Evolutionary conservation across 345 rosid genomes (phyloP), one percentile per base, ranked within the genome.

Genomic region (Aurinia saxatilis): DNA sequence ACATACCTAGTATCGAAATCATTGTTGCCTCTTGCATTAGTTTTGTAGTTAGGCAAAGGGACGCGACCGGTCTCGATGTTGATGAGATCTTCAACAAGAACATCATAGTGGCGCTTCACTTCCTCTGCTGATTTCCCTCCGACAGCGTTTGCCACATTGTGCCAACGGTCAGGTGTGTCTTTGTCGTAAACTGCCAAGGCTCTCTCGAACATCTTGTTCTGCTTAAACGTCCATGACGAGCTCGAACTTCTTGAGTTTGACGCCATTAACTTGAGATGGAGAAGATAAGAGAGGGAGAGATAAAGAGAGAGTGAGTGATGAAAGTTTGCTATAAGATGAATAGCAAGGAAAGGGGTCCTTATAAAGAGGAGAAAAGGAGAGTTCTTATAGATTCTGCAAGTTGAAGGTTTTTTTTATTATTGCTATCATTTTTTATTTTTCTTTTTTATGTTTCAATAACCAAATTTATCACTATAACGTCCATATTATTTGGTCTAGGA

Each of bases 81-180:
- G 65, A 71, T 75, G 70, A 89, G 78, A 72, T 93, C 99, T 37
- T 77, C 75, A 58, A 93, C 90, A 19, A 93, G 90, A 48, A 73
- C 68, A 49, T 89, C 97, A 62, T 89, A 93, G 70, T 90, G 95
- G 75, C 79, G 79, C 77, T 81, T 87, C 8, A 93, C 97, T 67
- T 93, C 99, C 25, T 89, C 99, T 2, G 74, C 77, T 21, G 99
- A 76, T 77, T 90, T 93, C 6, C 78, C 81, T 13, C 93, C 99
- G 13, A 92, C 90, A 14, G 82, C 86, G 50, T 75, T 72, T 35
- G 97, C 95, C 46, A 89, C 84, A 60, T 93, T 87, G 36, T 87
- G 82, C 99, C 99, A 93, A 17, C 99, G 85, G 57, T 89, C 99
- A 1, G 95, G 95, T 10, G 97, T 85, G 65, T 93, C 97, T 80